Evolutionary conservation across 2,329 filamentous ascomycete species (phyloP).

Genomic region (Chaetomium sp.): DNA sequence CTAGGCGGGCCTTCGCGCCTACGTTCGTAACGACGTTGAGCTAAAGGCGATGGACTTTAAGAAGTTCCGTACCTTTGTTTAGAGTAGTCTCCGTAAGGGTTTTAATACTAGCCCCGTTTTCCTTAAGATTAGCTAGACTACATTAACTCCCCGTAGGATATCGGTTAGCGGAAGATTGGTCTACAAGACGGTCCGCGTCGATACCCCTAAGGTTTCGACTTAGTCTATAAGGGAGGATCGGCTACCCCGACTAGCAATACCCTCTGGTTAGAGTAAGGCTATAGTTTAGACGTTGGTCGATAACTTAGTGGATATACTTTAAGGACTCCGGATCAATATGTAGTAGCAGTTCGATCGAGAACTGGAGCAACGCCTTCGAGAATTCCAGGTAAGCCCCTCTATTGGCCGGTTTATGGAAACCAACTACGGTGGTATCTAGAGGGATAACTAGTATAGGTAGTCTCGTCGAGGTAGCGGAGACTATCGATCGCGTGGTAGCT

Average conservation of each 20-base stretch:
- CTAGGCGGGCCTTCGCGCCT: not conserved
- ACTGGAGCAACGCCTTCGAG: too few relatives aligned
- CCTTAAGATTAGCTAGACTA: not conserved
- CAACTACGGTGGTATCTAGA: not conserved
- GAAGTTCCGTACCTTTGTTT: not conserved
- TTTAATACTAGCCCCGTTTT: not conserved
- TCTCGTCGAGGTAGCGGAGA: too few relatives aligned
- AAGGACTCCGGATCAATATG: not conserved
- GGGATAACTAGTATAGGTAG: not conserved
- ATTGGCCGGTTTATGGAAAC: not conserved
- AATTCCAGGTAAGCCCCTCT: not conserved
- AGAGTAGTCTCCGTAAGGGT: not conserved
- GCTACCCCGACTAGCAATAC: too few relatives aligned
- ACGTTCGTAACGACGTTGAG: not conserved
- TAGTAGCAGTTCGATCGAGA: not conserved
- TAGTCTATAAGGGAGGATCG: too few relatives aligned
- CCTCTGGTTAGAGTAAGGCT: too few relatives aligned
- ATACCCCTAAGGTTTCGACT: too few relatives aligned
- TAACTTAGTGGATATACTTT: too few relatives aligned
- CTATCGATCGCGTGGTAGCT: not conserved
- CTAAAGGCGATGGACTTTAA: not conserved
- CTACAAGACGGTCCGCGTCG: too few relatives aligned
- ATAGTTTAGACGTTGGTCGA: too few relatives aligned
- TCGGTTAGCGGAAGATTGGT: too few relatives aligned
- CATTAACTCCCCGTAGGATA: not conserved